Evolutionary conservation across 2,329 filamentous ascomycete species (phyloP).

Genomic region (Didymella lethalis): DNA sequence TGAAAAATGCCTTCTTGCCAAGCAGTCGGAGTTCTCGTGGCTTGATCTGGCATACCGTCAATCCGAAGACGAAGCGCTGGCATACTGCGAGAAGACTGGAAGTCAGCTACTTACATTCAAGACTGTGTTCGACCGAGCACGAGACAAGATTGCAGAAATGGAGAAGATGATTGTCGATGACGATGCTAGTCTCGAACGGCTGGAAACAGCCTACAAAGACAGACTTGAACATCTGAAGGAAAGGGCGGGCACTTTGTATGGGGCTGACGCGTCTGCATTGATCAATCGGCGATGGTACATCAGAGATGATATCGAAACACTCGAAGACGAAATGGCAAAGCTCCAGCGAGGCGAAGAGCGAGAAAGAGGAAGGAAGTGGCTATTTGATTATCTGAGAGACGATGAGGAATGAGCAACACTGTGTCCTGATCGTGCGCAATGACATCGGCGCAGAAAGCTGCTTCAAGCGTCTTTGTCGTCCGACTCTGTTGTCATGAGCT

Average conservation of each 20-base stretch:
- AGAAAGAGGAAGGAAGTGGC: constrained; percentile 3
- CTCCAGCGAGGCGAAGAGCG: not conserved
- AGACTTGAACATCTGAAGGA: not conserved
- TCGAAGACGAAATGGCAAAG: not conserved
- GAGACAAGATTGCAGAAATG: not conserved
- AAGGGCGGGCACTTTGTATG: not conserved
- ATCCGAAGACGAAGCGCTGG: constrained; percentile 14
- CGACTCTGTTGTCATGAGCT: not conserved
- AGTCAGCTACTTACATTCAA: constrained; percentile 10
- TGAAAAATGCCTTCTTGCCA: constrained; percentile 15
- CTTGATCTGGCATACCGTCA: constrained; percentile 20
- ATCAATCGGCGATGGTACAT: not conserved
- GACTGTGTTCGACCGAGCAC: not conserved
- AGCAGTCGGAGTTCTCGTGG: constrained; percentile 7
- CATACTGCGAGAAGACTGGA: constrained; percentile 9
- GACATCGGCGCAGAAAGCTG: not conserved
- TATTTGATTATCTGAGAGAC: constrained; percentile 5
- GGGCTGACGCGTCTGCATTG: not conserved
- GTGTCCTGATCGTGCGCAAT: not conserved
- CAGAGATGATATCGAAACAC: not conserved
- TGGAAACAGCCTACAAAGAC: not conserved
- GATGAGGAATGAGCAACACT: not conserved
- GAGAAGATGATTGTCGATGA: not conserved
- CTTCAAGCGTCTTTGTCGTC: not conserved
- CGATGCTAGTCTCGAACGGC: not conserved